Base-by-base conservation (phyloP, 192 early-diverging fungal genomes). In the Podila horticola region DNA sequence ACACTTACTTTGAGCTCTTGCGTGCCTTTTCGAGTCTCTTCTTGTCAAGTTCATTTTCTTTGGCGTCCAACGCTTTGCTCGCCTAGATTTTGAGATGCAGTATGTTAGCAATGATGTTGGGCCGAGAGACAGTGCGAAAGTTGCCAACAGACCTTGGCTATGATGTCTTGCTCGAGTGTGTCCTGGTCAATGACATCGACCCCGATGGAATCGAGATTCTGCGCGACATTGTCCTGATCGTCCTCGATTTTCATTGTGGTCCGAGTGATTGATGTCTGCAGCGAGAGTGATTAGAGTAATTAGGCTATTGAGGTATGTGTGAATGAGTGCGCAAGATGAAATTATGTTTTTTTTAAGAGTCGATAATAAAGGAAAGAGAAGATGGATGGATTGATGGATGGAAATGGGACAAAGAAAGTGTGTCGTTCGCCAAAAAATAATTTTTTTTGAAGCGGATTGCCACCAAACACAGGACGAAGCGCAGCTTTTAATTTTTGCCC, bases 101-200 rank as follows among this genome's bases (percentile, higher is more conserved):
- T 4, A 50, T 19, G 0, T 58, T 26, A 62, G 29, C 10, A 59
- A 22, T 24, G 29, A 33, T 11, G 24, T 26, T 49, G 19, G 13
- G 8, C 2, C 11, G 26, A 20, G 13, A 29, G 17, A 36, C 10
- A 22, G 11, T 11, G 4, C 29, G 34, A 15, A 28, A 19, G 12
- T 29, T 13, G 4, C 41, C 9, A 26, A 26, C 52, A n/a, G 70
- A 88, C 90, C 76, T 90, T 83, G 29, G 85, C 85, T 22, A 93
- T 92, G 34, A 96, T 87, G 10, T 85, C 69, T 36, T 81, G 82
- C 73, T 96, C 95, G 20, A 96, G 83, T 12, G 68, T 72, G 13
- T 82, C 67, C 74, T 95, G 93, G 74, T 94, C 91, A 0, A 92
- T 75, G 52, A 87, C 65, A 58, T 72, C 82, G 19, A 88, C 83